Percentiles rank a stretch among this genome's conserved stretches.
Conservation (phyloP, 257 asterid genomes). For the Agastache rugosa region DNA sequence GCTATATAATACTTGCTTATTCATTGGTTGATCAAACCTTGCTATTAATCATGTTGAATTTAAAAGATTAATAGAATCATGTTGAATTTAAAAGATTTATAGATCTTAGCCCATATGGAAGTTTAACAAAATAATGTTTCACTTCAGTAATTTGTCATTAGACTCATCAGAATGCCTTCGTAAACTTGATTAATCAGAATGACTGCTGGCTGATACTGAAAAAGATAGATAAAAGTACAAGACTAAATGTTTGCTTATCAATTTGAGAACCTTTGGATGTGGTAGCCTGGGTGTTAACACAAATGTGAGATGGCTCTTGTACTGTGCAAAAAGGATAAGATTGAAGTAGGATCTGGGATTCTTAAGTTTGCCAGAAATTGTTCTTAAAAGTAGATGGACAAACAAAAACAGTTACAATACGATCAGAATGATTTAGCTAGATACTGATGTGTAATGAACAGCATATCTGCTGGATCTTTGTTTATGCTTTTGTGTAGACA, state of each 20-base stretch:
- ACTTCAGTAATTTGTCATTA: background rate
- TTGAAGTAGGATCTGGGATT: background rate
- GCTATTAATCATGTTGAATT: slow-evolving; percentile 15
- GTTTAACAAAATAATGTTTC: background rate
- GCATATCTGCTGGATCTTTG: background rate
- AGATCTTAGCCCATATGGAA: background rate
- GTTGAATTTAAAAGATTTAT: background rate
- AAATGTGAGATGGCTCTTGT: slow-evolving; percentile 18
- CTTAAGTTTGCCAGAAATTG: slow-evolving; percentile 18
- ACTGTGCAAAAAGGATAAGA: slow-evolving; percentile 12
- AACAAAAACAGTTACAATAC: slow-evolving; percentile 4
- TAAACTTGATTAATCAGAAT: slow-evolving; percentile 5
- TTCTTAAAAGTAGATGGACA: background rate
- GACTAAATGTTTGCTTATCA: background rate
- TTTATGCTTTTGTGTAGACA: background rate
- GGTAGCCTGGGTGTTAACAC: slow-evolving; percentile 1
- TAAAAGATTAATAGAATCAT: slow-evolving; percentile 1
- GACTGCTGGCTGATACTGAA: slow-evolving; percentile 20
- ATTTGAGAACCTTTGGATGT: slow-evolving; percentile 1
- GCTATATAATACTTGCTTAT: background rate
- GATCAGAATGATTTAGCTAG: slow-evolving; percentile 30
- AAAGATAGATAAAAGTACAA: background rate
- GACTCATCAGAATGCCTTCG: background rate
- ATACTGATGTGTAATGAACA: slow-evolving; percentile 11
- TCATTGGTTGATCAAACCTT: slow-evolving; percentile 27